Evolutionary conservation across 2,329 filamentous ascomycete species (phyloP), one percentile per base, ranked within the genome.

Genomic region (Bimuria novae-zelandiae): DNA sequence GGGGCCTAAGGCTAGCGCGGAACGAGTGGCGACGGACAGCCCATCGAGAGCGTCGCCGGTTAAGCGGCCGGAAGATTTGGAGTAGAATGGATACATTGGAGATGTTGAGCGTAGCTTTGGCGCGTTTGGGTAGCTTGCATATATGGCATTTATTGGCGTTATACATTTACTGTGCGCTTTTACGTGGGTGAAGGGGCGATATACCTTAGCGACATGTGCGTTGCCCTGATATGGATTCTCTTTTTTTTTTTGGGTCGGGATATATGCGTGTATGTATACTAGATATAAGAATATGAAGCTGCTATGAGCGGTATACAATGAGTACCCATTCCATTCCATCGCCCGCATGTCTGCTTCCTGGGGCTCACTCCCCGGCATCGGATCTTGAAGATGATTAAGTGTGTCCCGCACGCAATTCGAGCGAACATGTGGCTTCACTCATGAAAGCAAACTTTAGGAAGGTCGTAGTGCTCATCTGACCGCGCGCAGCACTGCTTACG

Each of bases 21-120:
- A 63, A 22, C 37, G 56, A 27, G 48, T 39, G 25, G 53, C 53
- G n/a, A 21, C 58, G 22, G 70, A 72, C 30, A 69, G 62, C 25
- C 62, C 68, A 7, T 62, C 65, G 11, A 57, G 71, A 54, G 59
- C 67, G 10, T 76, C 74, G 52, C 76, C 77, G n/a, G 61, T 75
- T 21, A 79, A 79, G 66, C 66, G 77, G 51, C 76, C 76, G 5
- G 76, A 78, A 53, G 72, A 79, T 67, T 49, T 78, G 51, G 76
- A 79, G 49, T 76, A 69, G n/a, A n/a, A n/a, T n/a, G n/a, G n/a
- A n/a, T n/a, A n/a, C n/a, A n/a, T n/a, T n/a, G n/a, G n/a, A n/a
- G n/a, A n/a, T n/a, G n/a, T n/a, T n/a, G n/a, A n/a, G n/a, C n/a
- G n/a, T n/a, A n/a, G n/a, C n/a, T n/a, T n/a, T n/a, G n/a, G n/a